Evolutionary conservation across 306 rosid genomes (phyloP).

Genomic region (Vigna nakashimae): DNA sequence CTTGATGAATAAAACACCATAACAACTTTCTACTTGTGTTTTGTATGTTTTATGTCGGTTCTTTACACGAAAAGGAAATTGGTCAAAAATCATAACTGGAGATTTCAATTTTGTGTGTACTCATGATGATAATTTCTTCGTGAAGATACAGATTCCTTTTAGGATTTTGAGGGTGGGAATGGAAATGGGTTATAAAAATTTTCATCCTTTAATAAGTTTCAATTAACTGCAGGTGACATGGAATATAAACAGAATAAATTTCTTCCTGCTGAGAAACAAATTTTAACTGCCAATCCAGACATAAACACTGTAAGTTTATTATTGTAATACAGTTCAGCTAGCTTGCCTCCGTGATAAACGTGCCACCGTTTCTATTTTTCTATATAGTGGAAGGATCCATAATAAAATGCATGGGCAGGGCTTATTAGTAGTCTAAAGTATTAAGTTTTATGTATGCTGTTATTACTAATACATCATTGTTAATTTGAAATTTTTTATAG

Average conservation of each 20-base stretch:
- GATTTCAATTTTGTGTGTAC: constrained; percentile 26
- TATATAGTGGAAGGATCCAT: constrained; percentile 25
- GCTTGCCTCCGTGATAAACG: constrained; percentile 14
- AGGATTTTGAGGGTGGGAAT: constrained; percentile 25
- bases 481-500: constrained; percentile 47
- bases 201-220: constrained; percentile 42
- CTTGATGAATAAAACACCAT: constrained; percentile 23
- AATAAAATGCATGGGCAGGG: constrained; percentile 20
- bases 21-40: not conserved
- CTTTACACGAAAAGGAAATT: constrained; percentile 31
- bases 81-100: constrained; percentile 19
- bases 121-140: not conserved
- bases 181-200: constrained; percentile 36
- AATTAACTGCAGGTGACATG: constrained; percentile 81
- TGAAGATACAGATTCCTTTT: constrained; percentile 1
- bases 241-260: constrained; percentile 92
- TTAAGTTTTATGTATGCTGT: constrained; percentile 12
- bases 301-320: constrained; percentile 77
- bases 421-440: constrained; percentile 9
- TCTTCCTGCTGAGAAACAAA: constrained; percentile 85
- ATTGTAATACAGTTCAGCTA: constrained; percentile 31
- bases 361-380: constrained; percentile 32
- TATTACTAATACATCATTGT: constrained; percentile 30
- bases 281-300: constrained; percentile 91
- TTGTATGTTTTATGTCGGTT: constrained; percentile 31